Conservation (phyloP, 495 filamentous ascomycete genomes). For the Chaetomium cochliodes region DNA sequence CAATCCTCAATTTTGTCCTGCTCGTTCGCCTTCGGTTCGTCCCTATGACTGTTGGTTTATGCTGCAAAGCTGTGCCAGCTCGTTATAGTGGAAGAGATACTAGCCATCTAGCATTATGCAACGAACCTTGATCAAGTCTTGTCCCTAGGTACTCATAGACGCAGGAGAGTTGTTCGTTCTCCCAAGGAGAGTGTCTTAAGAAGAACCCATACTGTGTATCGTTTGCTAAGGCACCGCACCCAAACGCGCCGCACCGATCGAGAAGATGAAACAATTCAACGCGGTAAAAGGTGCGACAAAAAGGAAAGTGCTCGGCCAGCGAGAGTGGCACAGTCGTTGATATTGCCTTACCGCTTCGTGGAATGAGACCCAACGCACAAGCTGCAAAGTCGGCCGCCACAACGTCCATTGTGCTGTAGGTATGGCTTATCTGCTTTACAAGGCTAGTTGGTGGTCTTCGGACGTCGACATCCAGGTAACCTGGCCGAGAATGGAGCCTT, state of each 20-base stretch:
- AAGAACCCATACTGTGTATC: constrained; percentile 1
- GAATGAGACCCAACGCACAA: constrained; percentile 1
- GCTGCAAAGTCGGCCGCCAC: constrained; percentile 9
- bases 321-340: constrained; percentile 1
- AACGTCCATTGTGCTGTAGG: background rate
- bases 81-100: constrained; percentile 1
- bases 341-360: background rate
- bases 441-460: background rate
- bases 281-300: constrained; percentile 10
- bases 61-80: background rate
- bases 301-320: constrained; percentile 9
- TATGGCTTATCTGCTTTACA: background rate
- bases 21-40: too few species aligned
- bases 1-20: too few species aligned
- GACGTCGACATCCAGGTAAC: background rate
- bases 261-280: background rate
- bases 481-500: background rate
- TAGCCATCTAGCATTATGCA: background rate
- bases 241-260: background rate
- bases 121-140: constrained; percentile 9
- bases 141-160: background rate
- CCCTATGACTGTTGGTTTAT: too few species aligned
- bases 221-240: too few species aligned
- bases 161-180: background rate
- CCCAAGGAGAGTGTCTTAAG: background rate